These are phyloP conservation scores for Podospora tetraspora DNA, from an alignment of 495 filamentous ascomycete genomes.

Conservation along the genomic window DNA sequence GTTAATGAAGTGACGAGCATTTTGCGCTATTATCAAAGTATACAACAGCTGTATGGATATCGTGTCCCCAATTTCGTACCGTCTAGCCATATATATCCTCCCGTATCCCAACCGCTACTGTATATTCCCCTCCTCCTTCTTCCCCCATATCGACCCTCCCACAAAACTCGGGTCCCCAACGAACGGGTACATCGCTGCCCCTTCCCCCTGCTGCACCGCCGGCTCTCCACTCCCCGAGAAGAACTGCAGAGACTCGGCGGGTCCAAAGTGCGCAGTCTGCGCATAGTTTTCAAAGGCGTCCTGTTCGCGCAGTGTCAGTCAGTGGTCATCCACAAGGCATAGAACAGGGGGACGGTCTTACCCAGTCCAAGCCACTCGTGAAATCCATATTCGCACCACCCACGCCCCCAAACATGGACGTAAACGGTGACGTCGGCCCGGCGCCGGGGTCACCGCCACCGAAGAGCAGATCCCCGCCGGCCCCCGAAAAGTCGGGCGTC, in stretches of 20 bases:
- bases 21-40: not conserved
- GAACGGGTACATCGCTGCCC: not conserved
- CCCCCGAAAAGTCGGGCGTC: conserved; percentile 45
- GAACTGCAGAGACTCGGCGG: conserved; percentile 44
- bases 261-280: conserved; percentile 44
- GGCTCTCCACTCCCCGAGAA: conserved; percentile 39
- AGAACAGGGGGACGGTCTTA: conserved; percentile 34
- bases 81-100: not conserved
- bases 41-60: not conserved
- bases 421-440: conserved; percentile 58
- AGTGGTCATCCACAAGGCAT: not conserved
- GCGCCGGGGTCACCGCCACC: conserved; percentile 41
- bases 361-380: conserved; percentile 68
- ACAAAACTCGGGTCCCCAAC: not conserved
- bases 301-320: conserved; percentile 24
- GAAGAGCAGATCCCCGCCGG: conserved; percentile 40
- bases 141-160: not conserved
- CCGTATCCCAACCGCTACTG: not conserved
- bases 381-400: conserved; percentile 35
- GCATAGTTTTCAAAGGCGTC: conserved; percentile 47
- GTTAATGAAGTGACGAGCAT: not conserved
- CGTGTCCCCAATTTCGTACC: not conserved
- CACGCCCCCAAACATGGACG: conserved; percentile 34
- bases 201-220: conserved; percentile 21
- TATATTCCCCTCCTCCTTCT: not conserved